Evolutionary conservation across 148 eudicot species (phyloP).

Genomic region (Amaranthus palmeri): DNA sequence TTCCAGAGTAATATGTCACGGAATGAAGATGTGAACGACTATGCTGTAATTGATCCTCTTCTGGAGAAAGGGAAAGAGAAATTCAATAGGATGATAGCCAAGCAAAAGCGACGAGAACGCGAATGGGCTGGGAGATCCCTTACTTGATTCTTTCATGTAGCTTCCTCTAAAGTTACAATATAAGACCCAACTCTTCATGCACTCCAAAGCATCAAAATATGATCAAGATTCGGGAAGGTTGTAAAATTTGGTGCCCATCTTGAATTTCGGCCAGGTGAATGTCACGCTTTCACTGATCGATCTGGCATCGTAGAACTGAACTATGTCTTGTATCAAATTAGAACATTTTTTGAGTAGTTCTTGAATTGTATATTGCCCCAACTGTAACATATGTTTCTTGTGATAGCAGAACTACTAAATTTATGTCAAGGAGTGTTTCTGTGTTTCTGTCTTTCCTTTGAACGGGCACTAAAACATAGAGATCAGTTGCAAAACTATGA

Average conservation of each 20-base stretch:
- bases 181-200: background rate
- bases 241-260: background rate
- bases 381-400: slow-evolving; percentile 28
- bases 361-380: background rate
- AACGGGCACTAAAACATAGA: too few species aligned
- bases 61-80: slow-evolving; percentile 92
- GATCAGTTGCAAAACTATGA: too few species aligned
- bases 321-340: background rate
- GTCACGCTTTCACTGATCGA: background rate
- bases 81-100: slow-evolving; percentile 84
- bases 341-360: slow-evolving; percentile 4
- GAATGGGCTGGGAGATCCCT: slow-evolving; percentile 99
- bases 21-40: slow-evolving; percentile 66
- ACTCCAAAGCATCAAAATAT: background rate
- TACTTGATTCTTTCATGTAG: slow-evolving; percentile 35
- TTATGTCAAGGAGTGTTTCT: too few species aligned
- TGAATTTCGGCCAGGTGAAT: background rate
- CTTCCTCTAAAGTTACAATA: background rate
- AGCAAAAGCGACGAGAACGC: slow-evolving; percentile 74
- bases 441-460: too few species aligned
- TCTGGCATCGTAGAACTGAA: too few species aligned
- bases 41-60: slow-evolving; percentile 80
- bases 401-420: too few species aligned
- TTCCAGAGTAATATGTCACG: slow-evolving; percentile 71
- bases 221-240: background rate